Conservation (phyloP, 2,329 filamentous ascomycete genomes). For the Cordyceps farinosa region DNA sequence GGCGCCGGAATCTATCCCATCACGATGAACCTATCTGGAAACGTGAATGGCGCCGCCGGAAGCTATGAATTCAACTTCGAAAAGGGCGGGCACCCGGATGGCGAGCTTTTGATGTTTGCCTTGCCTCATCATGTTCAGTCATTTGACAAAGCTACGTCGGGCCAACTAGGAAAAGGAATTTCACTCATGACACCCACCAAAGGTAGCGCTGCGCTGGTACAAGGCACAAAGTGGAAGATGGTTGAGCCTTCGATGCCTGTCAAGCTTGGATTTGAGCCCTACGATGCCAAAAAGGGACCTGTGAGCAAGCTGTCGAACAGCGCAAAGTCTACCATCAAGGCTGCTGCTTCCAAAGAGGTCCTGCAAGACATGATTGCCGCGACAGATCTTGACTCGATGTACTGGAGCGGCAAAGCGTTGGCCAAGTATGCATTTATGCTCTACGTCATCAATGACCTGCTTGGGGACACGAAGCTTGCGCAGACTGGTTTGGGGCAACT, state of each 20-base stretch:
- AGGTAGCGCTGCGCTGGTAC: constrained; percentile 69
- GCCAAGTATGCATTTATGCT: constrained; percentile 72
- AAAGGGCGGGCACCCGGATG: constrained; percentile 61
- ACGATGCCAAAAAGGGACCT: constrained; percentile 55
- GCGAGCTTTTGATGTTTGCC: constrained; percentile 75
- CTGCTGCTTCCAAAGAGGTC: constrained; percentile 67
- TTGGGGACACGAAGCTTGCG: constrained; percentile 55
- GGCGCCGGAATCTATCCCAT: constrained; percentile 73
- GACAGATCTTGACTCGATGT: constrained; percentile 79
- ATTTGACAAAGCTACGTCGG: constrained; percentile 58
- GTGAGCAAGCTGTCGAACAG: constrained; percentile 45
- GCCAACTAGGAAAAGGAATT: constrained; percentile 48
- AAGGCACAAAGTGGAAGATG: constrained; percentile 74
- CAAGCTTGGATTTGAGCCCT: constrained; percentile 74
- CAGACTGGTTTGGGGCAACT: constrained; percentile 57
- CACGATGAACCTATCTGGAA: constrained; percentile 61
- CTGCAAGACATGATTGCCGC: constrained; percentile 71
- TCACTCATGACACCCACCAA: constrained; percentile 80
- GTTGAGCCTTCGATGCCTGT: constrained; percentile 68
- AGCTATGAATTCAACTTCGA: constrained; percentile 70
- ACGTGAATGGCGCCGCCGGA: constrained; percentile 55
- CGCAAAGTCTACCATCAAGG: constrained; percentile 57
- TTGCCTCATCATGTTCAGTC: constrained; percentile 81
- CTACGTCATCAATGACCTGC: constrained; percentile 61
- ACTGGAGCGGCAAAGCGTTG: constrained; percentile 82